Base-by-base conservation (phyloP, 805 yeast species). In the Saturnispora quitensis region DNA sequence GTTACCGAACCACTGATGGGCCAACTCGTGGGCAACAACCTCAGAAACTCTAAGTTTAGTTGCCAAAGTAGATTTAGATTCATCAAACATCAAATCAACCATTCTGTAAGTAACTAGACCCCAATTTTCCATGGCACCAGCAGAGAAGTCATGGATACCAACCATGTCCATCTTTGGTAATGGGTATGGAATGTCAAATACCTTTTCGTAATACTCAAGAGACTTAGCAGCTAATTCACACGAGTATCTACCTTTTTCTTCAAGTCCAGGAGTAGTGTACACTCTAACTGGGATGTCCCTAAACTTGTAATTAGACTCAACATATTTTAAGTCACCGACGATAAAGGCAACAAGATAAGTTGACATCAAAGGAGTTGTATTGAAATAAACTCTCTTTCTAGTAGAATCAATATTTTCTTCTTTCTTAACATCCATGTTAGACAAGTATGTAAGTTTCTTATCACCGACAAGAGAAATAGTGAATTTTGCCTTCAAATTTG, bases 1-100 rank as follows among this genome's bases (percentile, higher is more conserved):
- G 68, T 88, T 84, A 54, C 96, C 95, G 61, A 87, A 88, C 95
- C 95, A 88, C 69, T 87, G 95, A 68, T 87, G 96, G n/a, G 95
- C 95, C 56, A 87, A 73, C 68, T 87, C 96, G 68, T 88, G 96
- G 53, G 83, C 83, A 47, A 87, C 86, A 40, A 87, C 95, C 63
- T 86, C 86, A 13, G 89, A 83, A 43, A 87, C 91, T 59, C 85
- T 82, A 63, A 82, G 78, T 65, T 84, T 80, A 56, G 77, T 76
- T 22, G 73, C 66, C 6, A 74, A 70, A 57, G 75, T 79, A 8
- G 80, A 74, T 43, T 70, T 73, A 40, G 65, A 62, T 52, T 70
- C 76, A 33, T 76, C 73, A 58, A 67, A 82, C 67, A 74, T 72
- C 56, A 81, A 63, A 51, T 77, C 83, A 31, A 74, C 77, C 53